phyloP scores from a whole-genome alignment of 805 yeast genomes.

The Suhomyces sp. region DNA sequence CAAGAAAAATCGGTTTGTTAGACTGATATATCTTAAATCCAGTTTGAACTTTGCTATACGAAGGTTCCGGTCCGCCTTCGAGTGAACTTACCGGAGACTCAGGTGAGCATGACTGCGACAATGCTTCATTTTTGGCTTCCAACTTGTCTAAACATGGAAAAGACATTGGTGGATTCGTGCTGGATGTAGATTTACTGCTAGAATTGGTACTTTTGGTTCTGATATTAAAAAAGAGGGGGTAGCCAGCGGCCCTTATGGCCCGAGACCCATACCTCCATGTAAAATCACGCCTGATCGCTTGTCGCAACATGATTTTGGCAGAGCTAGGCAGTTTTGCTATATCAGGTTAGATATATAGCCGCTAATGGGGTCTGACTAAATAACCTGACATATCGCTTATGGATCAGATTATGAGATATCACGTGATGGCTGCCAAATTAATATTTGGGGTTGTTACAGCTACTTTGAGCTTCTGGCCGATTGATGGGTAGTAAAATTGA shows the following conservation, averaged over 20 bases:
- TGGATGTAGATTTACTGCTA: conserved; percentile 6
- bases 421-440: background rate
- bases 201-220: conserved; percentile 4
- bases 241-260: background rate
- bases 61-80: conserved; percentile 82
- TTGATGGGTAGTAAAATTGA: no score
- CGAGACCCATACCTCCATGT: background rate
- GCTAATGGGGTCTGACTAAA: background rate
- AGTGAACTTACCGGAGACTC: conserved; percentile 28
- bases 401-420: background rate
- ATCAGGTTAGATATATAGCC: background rate
- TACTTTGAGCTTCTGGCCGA: no score
- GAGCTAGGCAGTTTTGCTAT: background rate
- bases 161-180: conserved; percentile 63
- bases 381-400: background rate
- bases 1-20: conserved; percentile 62
- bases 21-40: conserved; percentile 64
- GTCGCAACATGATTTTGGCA: background rate
- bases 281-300: background rate
- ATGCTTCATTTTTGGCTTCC: conserved; percentile 50
- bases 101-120: conserved; percentile 22
- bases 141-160: conserved; percentile 85
- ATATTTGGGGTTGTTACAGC: no score
- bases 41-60: conserved; percentile 62
- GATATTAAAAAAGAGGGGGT: background rate